Evolutionary conservation across 2,329 filamentous ascomycete species (phyloP), one percentile per base, ranked within the genome.

Genomic region (Fulvia fulva): DNA sequence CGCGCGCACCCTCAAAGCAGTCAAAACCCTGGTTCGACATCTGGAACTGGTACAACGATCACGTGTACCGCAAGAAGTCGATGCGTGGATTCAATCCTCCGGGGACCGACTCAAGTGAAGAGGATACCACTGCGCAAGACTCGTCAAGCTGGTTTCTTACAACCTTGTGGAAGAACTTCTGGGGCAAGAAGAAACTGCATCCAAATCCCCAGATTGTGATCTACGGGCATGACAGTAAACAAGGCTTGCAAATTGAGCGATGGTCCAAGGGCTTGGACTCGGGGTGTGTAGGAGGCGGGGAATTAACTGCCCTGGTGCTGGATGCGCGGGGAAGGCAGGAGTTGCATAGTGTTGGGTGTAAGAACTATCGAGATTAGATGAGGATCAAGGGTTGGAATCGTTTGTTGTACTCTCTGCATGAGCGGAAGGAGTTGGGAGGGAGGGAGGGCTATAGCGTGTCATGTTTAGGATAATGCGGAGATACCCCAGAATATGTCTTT

Each of bases 261-360:
- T 95, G 90, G 73, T 89, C 87, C 3, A 90, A 91, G 69, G 94
- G 94, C 0, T 78, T 97, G 49, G 94, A 97, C 73, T 89, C 88
- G 0, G 87, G 86, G 0, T 97, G 94, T 71, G 85, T 90, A 2
- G 83, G 83, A 62, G 92, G 91, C 11, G 86, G 86, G 1, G 80
- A 84, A 62, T 77, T 99, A 63, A 90, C 88, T 0, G 92, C 89
- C 1, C 74, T 96, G 58, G 80, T 97, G 2, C 83, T 97, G 34
- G 83, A 88, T 65, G 83, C 80, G 2, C 76, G 77, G 55, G 71
- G 73, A 0, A 62, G 64, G 55, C 65, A 67, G 51, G 59, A 68
- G 54, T 47, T 73, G 21, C 70, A 75, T 11, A 70, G 72, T 50
- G 77, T 80, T 8, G 70, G 70, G 43, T 80, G 78, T 61, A 71